Evolutionary conservation across 2,329 filamentous ascomycete genomes (phyloP), one percentile per base, ranked within the genome.

Genomic region (Paecilomyces variotii): DNA sequence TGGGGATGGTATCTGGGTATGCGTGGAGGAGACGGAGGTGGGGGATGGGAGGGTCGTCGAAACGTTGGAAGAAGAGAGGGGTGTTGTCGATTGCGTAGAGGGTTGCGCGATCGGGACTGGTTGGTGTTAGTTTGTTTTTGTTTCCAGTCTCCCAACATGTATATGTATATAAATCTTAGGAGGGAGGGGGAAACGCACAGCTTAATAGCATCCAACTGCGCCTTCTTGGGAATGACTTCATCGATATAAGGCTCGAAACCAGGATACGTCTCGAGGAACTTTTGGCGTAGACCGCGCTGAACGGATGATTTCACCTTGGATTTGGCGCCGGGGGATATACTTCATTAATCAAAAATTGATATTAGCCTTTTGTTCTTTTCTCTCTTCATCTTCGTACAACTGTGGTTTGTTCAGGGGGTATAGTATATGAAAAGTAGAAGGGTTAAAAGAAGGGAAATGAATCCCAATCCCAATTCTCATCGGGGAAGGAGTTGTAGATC

Each of bases 291-390:
- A 63, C 81, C 84, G 70, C 94, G 90, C 80, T 97, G 92, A 58
- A 91, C 90, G 26, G 91, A 96, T 64, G 93, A 97, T 79, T 97
- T 99, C 76, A 97, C 90, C 82, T 97, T 97, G 67, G 91, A 91
- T 79, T 94, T 96, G 58, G 90, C 87, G 65, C 88, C 85, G 27
- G 87, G 79, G 68, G 86, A 80, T 73, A 96, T 86, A 65, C 89
- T 93, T 69, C 63, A 19, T 19, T 19, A 19, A 19, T 19, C 19
- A 1, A 19, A 19, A 71, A 64, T 68, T 65, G 54, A 61, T 59
- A 60, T 28, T 56, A 30, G 28, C 28, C 56, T 25, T 28, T 64
- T 60, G 56, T 60, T 39, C 12, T 53, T 25, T 0, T 9, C 9
- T 3, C 28, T 30, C 9, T 30, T 3, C 28, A 30, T 30, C 7